Base-by-base conservation (phyloP, 2,329 filamentous ascomycete species). In the Botrytis medusae region DNA sequence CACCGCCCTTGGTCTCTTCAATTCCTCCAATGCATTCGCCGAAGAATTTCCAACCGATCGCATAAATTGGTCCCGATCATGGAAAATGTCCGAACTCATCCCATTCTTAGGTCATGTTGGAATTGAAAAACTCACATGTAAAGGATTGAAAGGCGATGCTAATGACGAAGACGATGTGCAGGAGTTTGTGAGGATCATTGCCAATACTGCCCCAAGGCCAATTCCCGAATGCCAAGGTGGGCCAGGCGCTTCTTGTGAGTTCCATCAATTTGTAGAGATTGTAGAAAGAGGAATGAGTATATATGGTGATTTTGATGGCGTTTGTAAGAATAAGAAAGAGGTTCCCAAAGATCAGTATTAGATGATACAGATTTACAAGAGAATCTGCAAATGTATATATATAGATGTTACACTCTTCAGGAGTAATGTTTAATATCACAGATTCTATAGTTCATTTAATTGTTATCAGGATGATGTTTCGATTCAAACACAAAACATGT, bases 1-100 rank as follows among this genome's bases (percentile, higher is more conserved):
- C 1, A 90, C 92, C 1, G 89, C 90, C 0, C 85, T 92, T 81
- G 90, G 90, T 0, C 83, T 93, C 7, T 92, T 92, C 84, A 92
- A 92, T 83, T 91, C 91, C 81, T 90, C 88, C 4, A 84, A 86
- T 72, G 80, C 86, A 22, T 82, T 89, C 76, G 91, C 91, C 75
- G 86, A 85, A 68, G 91, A 90, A 3, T 92, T 92, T 87, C 90
- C 90, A 0, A 82, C 87, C 0, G 85, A 88, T 75, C 83, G 84
- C 37, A 88, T 91, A 79, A 92, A 92, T 82, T 85, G 89, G 80
- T 84, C 85, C 37, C 87, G 90, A 40, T 87, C 85, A 2, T 92
- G 90, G 90, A 86, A 85, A 78, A 89, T 87, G 75, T 90, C 88
- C 4, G 84, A 88, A 74, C 84, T 92, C 54, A 81, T 92, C 44